phyloP scores from a whole-genome alignment of 768 basidiomycete species.

The Phlebiopsis gigantea region DNA sequence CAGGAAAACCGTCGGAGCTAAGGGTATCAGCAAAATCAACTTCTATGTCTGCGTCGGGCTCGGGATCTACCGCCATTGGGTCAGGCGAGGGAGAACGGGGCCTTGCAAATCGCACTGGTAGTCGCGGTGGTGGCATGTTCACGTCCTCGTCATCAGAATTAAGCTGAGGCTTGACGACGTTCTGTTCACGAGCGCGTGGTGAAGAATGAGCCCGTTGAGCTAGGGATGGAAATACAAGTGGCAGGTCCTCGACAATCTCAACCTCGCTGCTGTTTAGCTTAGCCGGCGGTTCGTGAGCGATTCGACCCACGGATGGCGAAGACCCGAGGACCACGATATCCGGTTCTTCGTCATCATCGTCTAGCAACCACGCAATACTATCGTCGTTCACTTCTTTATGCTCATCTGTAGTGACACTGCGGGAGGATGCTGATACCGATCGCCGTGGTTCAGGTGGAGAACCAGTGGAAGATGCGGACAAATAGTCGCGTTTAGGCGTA shows the following conservation, averaged over 20 bases:
- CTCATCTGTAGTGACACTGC: slow-evolving; percentile 11
- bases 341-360: slow-evolving; percentile 52
- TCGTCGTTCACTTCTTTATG: slow-evolving; percentile 19
- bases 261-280: not conserved
- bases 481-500: not conserved
- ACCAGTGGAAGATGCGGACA: not conserved
- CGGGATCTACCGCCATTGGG: slow-evolving; percentile 11
- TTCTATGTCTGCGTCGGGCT: not conserved
- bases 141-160: not conserved
- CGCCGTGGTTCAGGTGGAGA: not conserved
- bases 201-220: not conserved
- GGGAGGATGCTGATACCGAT: slow-evolving; percentile 14
- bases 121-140: slow-evolving; percentile 32
- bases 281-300: not conserved
- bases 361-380: slow-evolving; percentile 62
- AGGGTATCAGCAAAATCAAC: not conserved
- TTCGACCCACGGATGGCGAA: slow-evolving; percentile 30
- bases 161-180: not conserved
- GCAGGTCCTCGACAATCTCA: not conserved
- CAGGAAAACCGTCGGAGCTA: slow-evolving; percentile 14
- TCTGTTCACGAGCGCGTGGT: not conserved
- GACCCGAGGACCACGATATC: slow-evolving; percentile 44
- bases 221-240: not conserved
- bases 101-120: slow-evolving; percentile 25
- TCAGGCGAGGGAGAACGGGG: slow-evolving; percentile 18